These are phyloP conservation scores for Trypanosoma boissoni DNA, from an alignment of 208 protist genomes.

Conservation along the genomic window DNA sequence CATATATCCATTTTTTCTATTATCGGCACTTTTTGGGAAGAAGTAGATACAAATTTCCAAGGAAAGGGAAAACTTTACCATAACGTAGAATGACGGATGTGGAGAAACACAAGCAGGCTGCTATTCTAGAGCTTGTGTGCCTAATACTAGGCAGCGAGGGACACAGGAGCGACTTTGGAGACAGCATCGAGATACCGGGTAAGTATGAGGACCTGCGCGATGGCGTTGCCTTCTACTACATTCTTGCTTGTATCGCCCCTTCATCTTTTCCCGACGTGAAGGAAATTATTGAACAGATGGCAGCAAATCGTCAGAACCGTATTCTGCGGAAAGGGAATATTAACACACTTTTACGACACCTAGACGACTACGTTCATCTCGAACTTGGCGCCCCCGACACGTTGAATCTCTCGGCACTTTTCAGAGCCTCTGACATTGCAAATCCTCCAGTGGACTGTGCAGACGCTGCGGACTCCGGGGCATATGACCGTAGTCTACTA, in stretches of 20 bases:
- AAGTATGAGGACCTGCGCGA: constrained; percentile 37
- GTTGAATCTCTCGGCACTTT: constrained; percentile 29
- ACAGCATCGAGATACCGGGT: constrained; percentile 11
- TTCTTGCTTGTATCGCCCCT: constrained; percentile 39
- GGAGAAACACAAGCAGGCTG: neutral
- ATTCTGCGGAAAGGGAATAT: constrained; percentile 43
- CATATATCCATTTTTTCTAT: too few relatives aligned
- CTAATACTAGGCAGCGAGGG: neutral
- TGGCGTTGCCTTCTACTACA: constrained; percentile 35
- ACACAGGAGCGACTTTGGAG: neutral
- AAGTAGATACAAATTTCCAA: constrained; percentile 3
- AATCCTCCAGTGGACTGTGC: neutral
- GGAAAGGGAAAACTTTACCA: too few relatives aligned
- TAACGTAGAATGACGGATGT: neutral
- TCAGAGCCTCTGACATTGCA: constrained; percentile 17
- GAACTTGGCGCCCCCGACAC: constrained; percentile 25
- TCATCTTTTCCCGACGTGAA: constrained; percentile 30
- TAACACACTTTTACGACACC: constrained; percentile 30
- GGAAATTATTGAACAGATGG: constrained; percentile 11
- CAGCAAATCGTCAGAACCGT: constrained; percentile 1
- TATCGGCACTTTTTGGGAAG: neutral
- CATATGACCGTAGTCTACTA: neutral
- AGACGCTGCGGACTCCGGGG: neutral
- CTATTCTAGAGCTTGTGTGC: neutral
- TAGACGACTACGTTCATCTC: constrained; percentile 42